Conservation (phyloP, 306 rosid species). For the Begonia masoniana region DNA sequence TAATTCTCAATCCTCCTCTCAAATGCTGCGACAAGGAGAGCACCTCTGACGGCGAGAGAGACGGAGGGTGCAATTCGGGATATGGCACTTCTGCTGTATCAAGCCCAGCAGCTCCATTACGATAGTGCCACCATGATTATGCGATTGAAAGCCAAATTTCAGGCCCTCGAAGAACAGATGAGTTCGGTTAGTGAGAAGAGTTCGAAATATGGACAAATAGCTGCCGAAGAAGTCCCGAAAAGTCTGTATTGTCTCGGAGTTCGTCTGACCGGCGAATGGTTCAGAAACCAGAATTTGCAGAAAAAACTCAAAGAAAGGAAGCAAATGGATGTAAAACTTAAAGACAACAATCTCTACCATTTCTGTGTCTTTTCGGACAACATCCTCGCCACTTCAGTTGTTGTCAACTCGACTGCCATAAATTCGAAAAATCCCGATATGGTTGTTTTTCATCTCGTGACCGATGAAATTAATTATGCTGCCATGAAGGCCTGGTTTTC, state of each 20-base stretch:
- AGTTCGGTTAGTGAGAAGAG: constrained; percentile 55
- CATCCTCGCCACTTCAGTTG: constrained; percentile 62
- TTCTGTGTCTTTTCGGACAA: constrained; percentile 65
- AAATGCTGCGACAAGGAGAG: constrained; percentile 56
- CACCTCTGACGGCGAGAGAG: constrained; percentile 41
- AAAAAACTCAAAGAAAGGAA: constrained; percentile 33
- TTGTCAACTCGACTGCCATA: constrained; percentile 59
- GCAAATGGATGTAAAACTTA: constrained; percentile 35
- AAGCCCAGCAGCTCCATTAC: constrained; percentile 70
- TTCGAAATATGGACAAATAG: constrained; percentile 69
- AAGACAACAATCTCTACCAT: constrained; percentile 41
- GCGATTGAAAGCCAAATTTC: constrained; percentile 64
- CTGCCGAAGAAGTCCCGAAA: constrained; percentile 72
- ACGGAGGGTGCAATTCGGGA: constrained; percentile 43
- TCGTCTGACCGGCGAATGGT: constrained; percentile 55
- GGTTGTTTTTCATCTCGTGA: constrained; percentile 58
- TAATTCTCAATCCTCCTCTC: constrained; percentile 56
- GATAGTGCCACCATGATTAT: constrained; percentile 75
- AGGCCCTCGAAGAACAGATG: constrained; percentile 53
- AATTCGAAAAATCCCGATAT: constrained; percentile 37
- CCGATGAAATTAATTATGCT: constrained; percentile 57
- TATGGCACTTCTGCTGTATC: constrained; percentile 53
- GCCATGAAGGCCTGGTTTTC: constrained; percentile 73
- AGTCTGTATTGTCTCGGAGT: constrained; percentile 61
- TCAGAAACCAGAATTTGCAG: constrained; percentile 34